Percentiles rank a stretch among this genome's conserved stretches.
phyloP scores from a whole-genome alignment of 2,329 filamentous ascomycete species.

The Truncatella angustata region DNA sequence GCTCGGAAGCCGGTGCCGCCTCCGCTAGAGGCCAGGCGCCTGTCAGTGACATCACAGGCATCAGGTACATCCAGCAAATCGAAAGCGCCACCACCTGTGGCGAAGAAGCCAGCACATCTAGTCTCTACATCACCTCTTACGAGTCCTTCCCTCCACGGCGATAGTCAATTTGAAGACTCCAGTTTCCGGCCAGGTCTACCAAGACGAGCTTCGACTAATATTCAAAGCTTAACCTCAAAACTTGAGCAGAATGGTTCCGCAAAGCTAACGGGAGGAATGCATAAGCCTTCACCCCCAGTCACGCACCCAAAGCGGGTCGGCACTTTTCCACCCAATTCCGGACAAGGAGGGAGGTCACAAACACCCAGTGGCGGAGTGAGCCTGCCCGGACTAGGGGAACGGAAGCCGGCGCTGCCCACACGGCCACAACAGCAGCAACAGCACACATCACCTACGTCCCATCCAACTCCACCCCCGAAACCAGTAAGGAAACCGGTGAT shows the following conservation, averaged over 20 bases:
- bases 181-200: constrained; percentile 22
- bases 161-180: constrained; percentile 17
- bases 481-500: constrained; percentile 31
- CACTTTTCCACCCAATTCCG: background rate
- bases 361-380: constrained; percentile 18
- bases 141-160: constrained; percentile 20
- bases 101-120: constrained; percentile 61
- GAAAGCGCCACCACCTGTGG: constrained; percentile 45
- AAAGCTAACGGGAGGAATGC: constrained; percentile 26
- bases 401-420: constrained; percentile 26
- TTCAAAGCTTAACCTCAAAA: constrained; percentile 28
- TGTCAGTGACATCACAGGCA: constrained; percentile 20
- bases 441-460: constrained; percentile 7
- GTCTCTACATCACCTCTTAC: constrained; percentile 29
- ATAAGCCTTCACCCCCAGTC: constrained; percentile 16
- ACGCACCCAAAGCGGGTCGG: constrained; percentile 9
- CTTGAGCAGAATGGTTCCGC: constrained; percentile 24
- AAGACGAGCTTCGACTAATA: constrained; percentile 22
- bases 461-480: constrained; percentile 20
- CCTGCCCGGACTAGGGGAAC: constrained; percentile 27
- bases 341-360: background rate
- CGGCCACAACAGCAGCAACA: background rate
- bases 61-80: constrained; percentile 21
- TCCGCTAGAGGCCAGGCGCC: constrained; percentile 14
- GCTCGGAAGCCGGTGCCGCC: constrained; percentile 14